Base-by-base conservation (phyloP, 2,329 filamentous ascomycete species). In the Pseudogymnoascus sp. region DNA sequence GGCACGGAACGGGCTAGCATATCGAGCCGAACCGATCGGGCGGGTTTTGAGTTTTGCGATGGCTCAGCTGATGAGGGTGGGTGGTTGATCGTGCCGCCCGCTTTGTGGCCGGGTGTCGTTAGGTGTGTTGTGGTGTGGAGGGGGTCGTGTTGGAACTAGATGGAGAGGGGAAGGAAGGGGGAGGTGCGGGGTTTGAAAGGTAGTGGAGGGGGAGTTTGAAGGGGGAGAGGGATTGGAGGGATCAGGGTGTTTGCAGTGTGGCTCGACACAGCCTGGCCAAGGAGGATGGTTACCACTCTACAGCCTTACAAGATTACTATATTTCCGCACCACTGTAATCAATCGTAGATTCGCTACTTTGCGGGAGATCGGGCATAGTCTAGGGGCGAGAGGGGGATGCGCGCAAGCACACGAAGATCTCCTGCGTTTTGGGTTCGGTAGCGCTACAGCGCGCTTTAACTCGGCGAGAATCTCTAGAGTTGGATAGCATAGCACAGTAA, bases 21-120 rank as follows among this genome's bases (percentile, higher is more conserved):
- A 28, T 50, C 44, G 44, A 50, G 44, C 23, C 44, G 44, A 50
- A 50, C 44, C 44, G 44, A 50, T 50, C 44, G 44, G 44, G 44
- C 44, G 44, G 44, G 44, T 28, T 50, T 50, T 50, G 6, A 14
- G 10, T n/a, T 50, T 10, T 50, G 7, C 44, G 44, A 50, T 50
- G 23, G 44, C 44, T 50, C 44, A 50, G 23, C 44, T 16, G 44
- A 50, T 50, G 44, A 5, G 14, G 42, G 44, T 12, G 4, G 44
- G 44, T 50, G 40, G 40, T 42, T 50, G 44, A 50, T 50, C 44
- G 44, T 50, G 44, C 44, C 44, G 44, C 44, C 44, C 23, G 44
- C 44, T 50, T 50, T 50, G 23, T 7, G 23, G 21, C 44, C 44
- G 14, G 44, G 46, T 31, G 46, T 53, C 16, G 46, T 53, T 18